Evolutionary conservation across 75 land plant genomes (phyloP).

Genomic region (Pinus albicaulis): DNA sequence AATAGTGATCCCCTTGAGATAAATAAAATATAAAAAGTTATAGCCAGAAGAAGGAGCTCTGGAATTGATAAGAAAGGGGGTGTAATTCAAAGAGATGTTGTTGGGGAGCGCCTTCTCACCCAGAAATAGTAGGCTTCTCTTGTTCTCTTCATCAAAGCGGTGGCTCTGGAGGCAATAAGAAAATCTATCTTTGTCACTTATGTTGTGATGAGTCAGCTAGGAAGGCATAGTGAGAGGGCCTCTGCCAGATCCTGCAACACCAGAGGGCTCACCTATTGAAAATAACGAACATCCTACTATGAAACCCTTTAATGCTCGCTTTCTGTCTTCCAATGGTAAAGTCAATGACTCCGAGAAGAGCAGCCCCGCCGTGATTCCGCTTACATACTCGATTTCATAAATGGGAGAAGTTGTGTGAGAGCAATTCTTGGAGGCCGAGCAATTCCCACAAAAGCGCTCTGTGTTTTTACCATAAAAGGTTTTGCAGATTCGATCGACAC

Average conservation of each 20-base stretch:
- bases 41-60: constrained; percentile 4
- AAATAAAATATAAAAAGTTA: constrained; percentile 47
- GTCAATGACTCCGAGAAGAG: too few species aligned
- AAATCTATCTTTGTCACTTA: constrained; percentile 13
- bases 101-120: background rate
- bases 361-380: constrained; percentile 36
- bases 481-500: constrained; percentile 42
- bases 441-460: background rate
- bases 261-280: background rate
- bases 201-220: constrained; percentile 15
- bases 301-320: too few species aligned
- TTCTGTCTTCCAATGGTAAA: too few species aligned
- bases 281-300: too few species aligned
- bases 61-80: constrained; percentile 25
- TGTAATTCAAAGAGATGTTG: constrained; percentile 17
- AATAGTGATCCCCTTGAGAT: constrained; percentile 30
- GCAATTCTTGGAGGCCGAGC: constrained; percentile 22
- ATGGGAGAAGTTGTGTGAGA: constrained; percentile 32
- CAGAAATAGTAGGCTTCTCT: constrained; percentile 9
- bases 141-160: constrained; percentile 37
- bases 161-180: constrained; percentile 53
- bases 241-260: constrained; percentile 61
- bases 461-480: constrained; percentile 22
- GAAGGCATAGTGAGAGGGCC: constrained; percentile 41
- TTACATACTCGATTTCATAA: constrained; percentile 41